Evolutionary conservation across 2,329 filamentous ascomycete species (phyloP).

Genomic region (Claviceps pazoutovae): DNA sequence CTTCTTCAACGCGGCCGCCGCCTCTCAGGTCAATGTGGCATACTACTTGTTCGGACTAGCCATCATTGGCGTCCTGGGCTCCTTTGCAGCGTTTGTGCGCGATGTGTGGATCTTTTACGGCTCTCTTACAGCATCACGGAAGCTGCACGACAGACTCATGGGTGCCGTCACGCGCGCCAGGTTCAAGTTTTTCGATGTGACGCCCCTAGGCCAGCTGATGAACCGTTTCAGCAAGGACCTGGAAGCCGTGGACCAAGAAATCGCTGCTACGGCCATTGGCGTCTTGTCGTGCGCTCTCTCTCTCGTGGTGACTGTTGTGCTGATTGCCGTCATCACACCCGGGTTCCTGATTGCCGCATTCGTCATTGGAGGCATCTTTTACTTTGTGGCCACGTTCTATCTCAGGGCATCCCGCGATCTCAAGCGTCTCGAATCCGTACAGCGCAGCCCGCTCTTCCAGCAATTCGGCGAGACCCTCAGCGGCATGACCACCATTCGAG

Average conservation of each 20-base stretch:
- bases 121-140: conserved; percentile 74
- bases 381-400: conserved; percentile 75
- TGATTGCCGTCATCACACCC: conserved; percentile 83
- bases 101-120: conserved; percentile 88
- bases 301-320: conserved; percentile 68
- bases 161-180: conserved; percentile 71
- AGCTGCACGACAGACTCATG: conserved; percentile 69
- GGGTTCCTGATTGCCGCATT: conserved; percentile 76
- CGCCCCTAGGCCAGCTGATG: conserved; percentile 89
- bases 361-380: conserved; percentile 74
- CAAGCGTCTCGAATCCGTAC: conserved; percentile 86
- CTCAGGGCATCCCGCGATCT: conserved; percentile 85
- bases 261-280: conserved; percentile 78
- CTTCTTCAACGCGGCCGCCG: conserved; percentile 13
- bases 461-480: conserved; percentile 93
- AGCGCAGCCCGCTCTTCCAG: conserved; percentile 89
- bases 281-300: conserved; percentile 50
- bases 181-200: conserved; percentile 96
- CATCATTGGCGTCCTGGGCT: conserved; percentile 61
- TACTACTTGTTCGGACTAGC: conserved; percentile 84
- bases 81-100: conserved; percentile 66
- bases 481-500: conserved; percentile 91
- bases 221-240: conserved; percentile 98
- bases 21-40: conserved; percentile 53
- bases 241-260: conserved; percentile 88